Base-by-base conservation (phyloP, 139 green algal species). In the Volvox africanus region DNA sequence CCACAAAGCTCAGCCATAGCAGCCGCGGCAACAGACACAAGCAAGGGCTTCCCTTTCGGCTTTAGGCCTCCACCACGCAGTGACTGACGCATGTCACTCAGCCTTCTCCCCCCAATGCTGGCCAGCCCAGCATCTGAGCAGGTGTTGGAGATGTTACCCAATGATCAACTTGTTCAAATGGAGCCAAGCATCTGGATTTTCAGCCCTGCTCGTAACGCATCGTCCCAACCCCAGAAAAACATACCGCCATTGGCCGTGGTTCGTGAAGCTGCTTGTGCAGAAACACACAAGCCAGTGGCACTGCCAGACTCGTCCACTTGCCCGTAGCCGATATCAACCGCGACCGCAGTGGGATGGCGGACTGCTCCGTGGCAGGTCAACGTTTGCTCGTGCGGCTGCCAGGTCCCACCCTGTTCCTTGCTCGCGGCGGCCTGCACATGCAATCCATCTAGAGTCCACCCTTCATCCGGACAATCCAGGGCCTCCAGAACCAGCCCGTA, bases 401-500 rank as follows among this genome's bases (percentile, higher is more conserved):
- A 36, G 76, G 16, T 21, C 32, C 76, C 33, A 22, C 28, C n/a
- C 22, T 13, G 2, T 2, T 80, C 28, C 73, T 80, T 80, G 73
- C 73, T 37, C 6, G n/a, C 73, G n/a, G 73, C 73, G 33, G 76
- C 26, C 9, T 20, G 5, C 14, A 19, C 75, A 11, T 24, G 2
- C 1, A 0, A 55, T 9, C 5, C 44, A 55, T 55, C 9, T 9
- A 55, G 5, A 55, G 44, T 9, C 44, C 44, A 55, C 75, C 2
- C n/a, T 36, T 67, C 78, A 22, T 35, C 13, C 78, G 36, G 37
- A 22, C 18, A 16, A 32, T 84, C 71, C 71, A 90, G 11, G 2
- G 86, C 86, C 73, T 90, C 86, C 30, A 90, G n/a, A 21, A 90
- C 73, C 71, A 90, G 86, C 2, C 86, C 86, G 11, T 84, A 37